phyloP scores from a whole-genome alignment of 179 eudicot species.

The Heliamphora pulchella region DNA sequence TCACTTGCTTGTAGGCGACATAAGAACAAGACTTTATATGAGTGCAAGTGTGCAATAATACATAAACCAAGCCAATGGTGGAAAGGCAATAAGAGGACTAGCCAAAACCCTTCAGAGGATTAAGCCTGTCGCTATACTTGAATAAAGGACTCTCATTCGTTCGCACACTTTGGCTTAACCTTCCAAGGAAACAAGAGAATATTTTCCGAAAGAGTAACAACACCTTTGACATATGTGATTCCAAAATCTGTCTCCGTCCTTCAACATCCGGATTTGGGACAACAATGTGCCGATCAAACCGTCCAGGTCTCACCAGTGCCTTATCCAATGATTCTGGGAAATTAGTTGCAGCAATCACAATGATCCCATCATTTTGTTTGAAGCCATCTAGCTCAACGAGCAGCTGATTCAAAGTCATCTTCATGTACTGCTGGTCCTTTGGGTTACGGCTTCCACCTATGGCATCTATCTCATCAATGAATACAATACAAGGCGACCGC shows the following conservation, averaged over 20 bases:
- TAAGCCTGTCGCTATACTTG: neutral
- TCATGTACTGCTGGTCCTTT: slow-evolving; percentile 89
- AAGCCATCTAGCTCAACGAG: slow-evolving; percentile 60
- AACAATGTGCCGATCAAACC: slow-evolving; percentile 54
- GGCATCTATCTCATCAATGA: slow-evolving; percentile 72
- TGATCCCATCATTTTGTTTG: slow-evolving; percentile 49
- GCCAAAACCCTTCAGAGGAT: neutral
- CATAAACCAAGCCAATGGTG: neutral
- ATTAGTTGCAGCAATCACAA: slow-evolving; percentile 58
- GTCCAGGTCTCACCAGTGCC: slow-evolving; percentile 60
- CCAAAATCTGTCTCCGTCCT: slow-evolving; percentile 67
- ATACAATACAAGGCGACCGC: slow-evolving; percentile 57
- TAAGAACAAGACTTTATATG: neutral
- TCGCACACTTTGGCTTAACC: neutral
- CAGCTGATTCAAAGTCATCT: slow-evolving; percentile 50
- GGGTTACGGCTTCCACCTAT: slow-evolving; percentile 90
- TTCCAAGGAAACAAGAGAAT: slow-evolving; percentile 20
- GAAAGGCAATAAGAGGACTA: neutral
- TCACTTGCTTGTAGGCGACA: neutral
- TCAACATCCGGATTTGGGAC: slow-evolving; percentile 64
- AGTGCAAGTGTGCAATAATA: neutral
- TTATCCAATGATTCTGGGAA: slow-evolving; percentile 51
- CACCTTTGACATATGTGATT: slow-evolving; percentile 92
- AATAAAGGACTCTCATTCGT: neutral
- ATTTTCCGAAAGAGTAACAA: slow-evolving; percentile 16